phyloP scores from a whole-genome alignment of 192 early-diverging fungal genomes.

The Backusella westeae region DNA sequence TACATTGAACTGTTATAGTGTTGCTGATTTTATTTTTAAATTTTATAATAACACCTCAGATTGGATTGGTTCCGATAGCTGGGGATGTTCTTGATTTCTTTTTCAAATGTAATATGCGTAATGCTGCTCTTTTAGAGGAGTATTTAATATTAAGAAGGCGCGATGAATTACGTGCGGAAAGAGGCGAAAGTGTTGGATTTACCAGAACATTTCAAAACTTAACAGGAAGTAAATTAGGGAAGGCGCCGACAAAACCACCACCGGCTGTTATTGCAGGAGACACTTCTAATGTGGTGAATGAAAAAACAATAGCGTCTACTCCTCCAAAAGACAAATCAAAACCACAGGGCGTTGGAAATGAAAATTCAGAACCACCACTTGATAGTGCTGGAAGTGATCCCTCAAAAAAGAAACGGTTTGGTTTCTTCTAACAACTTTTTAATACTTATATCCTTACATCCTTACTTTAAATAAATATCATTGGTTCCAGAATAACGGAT shows the following conservation, averaged over 20 bases:
- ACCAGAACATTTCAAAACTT: neutral
- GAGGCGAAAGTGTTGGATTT: constrained; percentile 7
- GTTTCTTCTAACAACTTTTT: neutral
- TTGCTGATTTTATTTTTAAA: neutral
- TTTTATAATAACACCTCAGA: constrained; percentile 28
- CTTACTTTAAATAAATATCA: neutral
- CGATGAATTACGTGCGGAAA: constrained; percentile 29
- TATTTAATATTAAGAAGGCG: constrained; percentile 34
- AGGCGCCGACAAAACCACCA: neutral
- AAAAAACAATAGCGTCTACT: neutral
- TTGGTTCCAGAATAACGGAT: no score
- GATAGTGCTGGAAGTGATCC: neutral
- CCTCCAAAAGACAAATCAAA: neutral
- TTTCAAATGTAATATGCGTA: constrained; percentile 49
- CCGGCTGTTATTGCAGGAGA: neutral
- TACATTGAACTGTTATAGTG: neutral
- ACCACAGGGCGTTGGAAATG: neutral
- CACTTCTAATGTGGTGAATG: neutral
- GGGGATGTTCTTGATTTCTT: constrained; percentile 52
- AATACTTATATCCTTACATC: neutral
- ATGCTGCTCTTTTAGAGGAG: constrained; percentile 49
- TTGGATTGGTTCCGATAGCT: constrained; percentile 47
- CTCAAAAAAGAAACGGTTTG: neutral
- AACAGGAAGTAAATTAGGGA: neutral
- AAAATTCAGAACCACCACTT: neutral